A percentile compares a stretch with the other conserved stretches of the same genome.
These are phyloP conservation scores for Lachnellula suecica DNA, from an alignment of 2,329 filamentous ascomycete species.

Conservation along the genomic window DNA sequence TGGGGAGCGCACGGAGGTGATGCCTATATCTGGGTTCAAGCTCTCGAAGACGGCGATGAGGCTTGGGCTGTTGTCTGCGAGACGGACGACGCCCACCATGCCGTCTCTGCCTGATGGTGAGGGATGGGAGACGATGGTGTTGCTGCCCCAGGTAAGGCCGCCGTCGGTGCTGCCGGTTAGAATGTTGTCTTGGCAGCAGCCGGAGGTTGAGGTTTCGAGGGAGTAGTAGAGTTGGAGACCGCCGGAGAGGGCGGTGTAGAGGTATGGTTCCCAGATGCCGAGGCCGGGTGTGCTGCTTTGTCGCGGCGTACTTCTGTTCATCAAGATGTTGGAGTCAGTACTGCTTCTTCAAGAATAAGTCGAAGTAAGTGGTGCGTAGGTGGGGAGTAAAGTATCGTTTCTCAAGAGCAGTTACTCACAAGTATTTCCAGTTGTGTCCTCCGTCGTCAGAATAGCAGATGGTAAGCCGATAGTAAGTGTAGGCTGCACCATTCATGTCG, in stretches of 20 bases:
- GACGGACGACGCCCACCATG: background rate
- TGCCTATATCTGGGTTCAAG: background rate
- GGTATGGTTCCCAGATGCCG: background rate
- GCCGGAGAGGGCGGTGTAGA: background rate
- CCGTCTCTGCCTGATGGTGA: background rate
- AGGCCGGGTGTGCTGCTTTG: background rate
- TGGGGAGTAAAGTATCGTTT: too few species aligned
- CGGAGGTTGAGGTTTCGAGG: background rate
- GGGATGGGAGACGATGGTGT: background rate
- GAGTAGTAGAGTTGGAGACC: background rate
- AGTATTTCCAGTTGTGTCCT: background rate
- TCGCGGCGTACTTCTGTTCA: background rate
- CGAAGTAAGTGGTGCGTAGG: too few species aligned
- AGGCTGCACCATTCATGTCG: background rate
- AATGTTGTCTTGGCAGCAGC: background rate
- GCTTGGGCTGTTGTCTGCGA: background rate
- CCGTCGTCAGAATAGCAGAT: background rate
- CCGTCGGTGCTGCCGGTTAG: background rate
- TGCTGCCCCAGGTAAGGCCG: background rate
- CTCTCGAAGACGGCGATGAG: background rate
- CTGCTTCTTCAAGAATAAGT: too few species aligned
- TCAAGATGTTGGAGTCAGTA: too few species aligned
- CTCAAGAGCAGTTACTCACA: too few species aligned
- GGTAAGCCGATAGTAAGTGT: background rate
- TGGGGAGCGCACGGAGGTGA: background rate